Evolutionary conservation across 441 rosid species (phyloP), one percentile per base, ranked within the genome.

Genomic region (Kokia cookei): DNA sequence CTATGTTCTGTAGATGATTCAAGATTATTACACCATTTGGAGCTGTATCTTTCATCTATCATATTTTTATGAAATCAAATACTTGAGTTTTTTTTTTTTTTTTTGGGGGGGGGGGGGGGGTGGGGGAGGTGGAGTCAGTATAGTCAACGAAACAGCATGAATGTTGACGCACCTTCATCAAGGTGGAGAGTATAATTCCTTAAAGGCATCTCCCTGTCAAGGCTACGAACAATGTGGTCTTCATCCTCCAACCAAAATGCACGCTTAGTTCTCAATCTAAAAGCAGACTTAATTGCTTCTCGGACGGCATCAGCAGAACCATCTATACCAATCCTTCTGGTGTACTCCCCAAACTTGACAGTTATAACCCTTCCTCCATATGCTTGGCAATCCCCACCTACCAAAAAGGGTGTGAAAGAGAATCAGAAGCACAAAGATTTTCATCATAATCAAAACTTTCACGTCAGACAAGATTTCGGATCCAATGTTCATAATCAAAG

Each of bases 181-280:
- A 96, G 86, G 83, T 84, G 94, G 73, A 96, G 97, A 45, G 79
- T 84, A 83, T 96, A 92, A 82, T 77, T 92, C 64, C 97, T 97
- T 74, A 90, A 45, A 71, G 99, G 99, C 99, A 96, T 93, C 75
- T 96, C 97, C 79, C 93, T 80, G 79, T 96, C 99, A 61, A 96
- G 89, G 77, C 94, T 80, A 11, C 97, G 89, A 71, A 92, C 83
- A 64, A 93, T 76, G 80, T 88, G 96, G 72, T 92, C 93, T 84
- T 96, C 98, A 84, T 93, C 98, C 86, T 96, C 99, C 82, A 96
- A 75, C 98, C 97, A 93, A 83, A 96, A 96, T 59, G 94, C 97
- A 13, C 98, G 90, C 69, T 83, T 88, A 3, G 93, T 96, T 83
- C 98, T 87, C 74, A 96, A 79, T 60, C 98, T 82, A 74, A 96